Base-by-base conservation (phyloP, 1,139 yeast genomes). In the Sugiyamaella xylanicola region DNA sequence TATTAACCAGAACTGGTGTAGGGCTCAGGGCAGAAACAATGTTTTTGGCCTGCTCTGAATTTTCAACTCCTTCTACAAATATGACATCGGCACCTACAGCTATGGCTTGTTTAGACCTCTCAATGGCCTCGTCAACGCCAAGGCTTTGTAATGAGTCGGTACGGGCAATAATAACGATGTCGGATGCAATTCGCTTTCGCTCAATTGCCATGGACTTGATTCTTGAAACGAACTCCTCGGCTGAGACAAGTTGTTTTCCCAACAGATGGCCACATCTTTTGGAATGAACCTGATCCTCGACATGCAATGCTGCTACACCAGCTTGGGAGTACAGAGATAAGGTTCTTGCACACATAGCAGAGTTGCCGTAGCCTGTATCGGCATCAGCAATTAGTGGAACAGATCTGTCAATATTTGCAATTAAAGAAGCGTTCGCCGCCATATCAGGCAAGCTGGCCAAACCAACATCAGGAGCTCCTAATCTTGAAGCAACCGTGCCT, bases 221-320 rank as follows among this genome's bases (percentile, higher is more conserved):
- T 20, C 59, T 44, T 8, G 53, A 39, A 7, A 56, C 47, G 22
- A 48, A 56, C 42, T 56, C 59, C n/a, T 51, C 58, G 4, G 27
- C 22, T 2, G 56, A 25, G 7, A 55, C 59, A 4, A 56, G 22
- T 44, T 56, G 58, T 27, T 56, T 56, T 13, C 59, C 59, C 21
- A 55, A 47, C 3, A 56, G 42, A 40, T 56, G 59, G n/a, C 59
- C 59, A 40, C 59, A 56, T 27, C 59, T 19, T 21, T 56, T 56
- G 2, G 53, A 44, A 17, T 43, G 54, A 8, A 56, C 59, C 29
- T 56, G 59, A 39, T 56, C 59, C 43, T 56, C 59, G 15, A 56
- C 58, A 39, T 56, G 59, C 15, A 56, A 37, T 15, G 59, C 59
- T 15, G 59, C 57, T 5, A 56, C 59, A 11, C 59, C 59, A 8